phyloP scores from a whole-genome alignment of 106 monocot species.

The Hemerocallis citrina region DNA sequence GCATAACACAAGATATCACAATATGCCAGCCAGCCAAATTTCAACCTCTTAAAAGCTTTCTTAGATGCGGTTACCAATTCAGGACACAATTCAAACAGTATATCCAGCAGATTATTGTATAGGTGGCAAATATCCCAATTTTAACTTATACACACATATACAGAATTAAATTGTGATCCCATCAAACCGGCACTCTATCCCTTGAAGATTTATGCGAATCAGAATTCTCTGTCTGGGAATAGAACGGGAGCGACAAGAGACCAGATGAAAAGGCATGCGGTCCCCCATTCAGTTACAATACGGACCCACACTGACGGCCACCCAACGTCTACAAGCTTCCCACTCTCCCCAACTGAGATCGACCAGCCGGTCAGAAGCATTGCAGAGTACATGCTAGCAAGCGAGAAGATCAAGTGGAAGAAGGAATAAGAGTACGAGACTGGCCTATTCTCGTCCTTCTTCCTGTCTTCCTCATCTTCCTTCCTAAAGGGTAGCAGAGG shows the following conservation, averaged over 20 bases:
- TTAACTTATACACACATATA: too few species aligned
- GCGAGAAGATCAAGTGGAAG: slow-evolving; percentile 98
- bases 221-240: slow-evolving; percentile 96
- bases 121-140: too few species aligned
- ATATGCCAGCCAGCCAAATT: too few species aligned
- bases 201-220: too few species aligned
- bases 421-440: slow-evolving; percentile 95
- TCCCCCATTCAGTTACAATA: slow-evolving; percentile 87
- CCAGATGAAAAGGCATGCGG: slow-evolving; percentile 84
- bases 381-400: slow-evolving; percentile 98
- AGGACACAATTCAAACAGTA: too few species aligned
- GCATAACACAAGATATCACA: too few species aligned
- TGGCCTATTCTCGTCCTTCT: slow-evolving; percentile 55
- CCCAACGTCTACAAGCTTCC: slow-evolving; percentile 95
- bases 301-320: slow-evolving; percentile 99
- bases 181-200: too few species aligned
- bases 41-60: too few species aligned
- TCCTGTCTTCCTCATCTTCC: slow-evolving; percentile 61
- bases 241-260: slow-evolving; percentile 82
- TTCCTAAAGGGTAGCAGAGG: slow-evolving; percentile 85
- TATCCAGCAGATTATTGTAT: too few species aligned
- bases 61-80: too few species aligned
- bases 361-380: slow-evolving; percentile 99
- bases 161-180: too few species aligned
- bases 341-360: slow-evolving; percentile 82